Percentiles rank a stretch among this genome's conserved stretches.
Evolutionary conservation across 768 basidiomycete species (phyloP).

Genomic region (Coprinopsis strossmayeri): DNA sequence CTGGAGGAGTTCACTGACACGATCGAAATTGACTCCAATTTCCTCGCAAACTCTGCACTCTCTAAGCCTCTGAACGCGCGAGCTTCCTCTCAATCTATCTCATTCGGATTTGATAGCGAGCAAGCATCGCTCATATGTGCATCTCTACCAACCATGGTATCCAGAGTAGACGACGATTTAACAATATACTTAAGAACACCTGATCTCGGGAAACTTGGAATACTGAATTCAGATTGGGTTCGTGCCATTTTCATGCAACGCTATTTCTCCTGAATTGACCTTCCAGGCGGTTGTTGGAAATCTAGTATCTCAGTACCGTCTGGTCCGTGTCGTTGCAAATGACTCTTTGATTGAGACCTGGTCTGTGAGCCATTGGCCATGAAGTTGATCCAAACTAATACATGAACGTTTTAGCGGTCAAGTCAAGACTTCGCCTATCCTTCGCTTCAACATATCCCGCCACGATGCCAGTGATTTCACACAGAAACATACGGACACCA

Average conservation of each 20-base stretch:
- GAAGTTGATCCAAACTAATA: no score
- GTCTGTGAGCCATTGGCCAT: no score
- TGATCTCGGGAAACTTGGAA: slow-evolving; percentile 61
- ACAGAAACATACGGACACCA: slow-evolving; percentile 12
- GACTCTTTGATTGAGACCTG: slow-evolving; percentile 33
- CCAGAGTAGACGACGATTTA: slow-evolving; percentile 37
- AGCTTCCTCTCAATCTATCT: slow-evolving; percentile 1
- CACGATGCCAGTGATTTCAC: slow-evolving; percentile 19
- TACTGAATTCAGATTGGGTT: slow-evolving; percentile 78
- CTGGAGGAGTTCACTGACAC: slow-evolving; percentile 27
- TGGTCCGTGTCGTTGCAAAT: slow-evolving; percentile 52
- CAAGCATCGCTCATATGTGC: slow-evolving; percentile 18
- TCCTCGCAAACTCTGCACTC: slow-evolving; percentile 47
- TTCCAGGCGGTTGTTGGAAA: slow-evolving; percentile 44
- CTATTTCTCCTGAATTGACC: slow-evolving; percentile 5
- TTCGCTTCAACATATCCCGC: slow-evolving; percentile 47
- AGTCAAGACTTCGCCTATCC: slow-evolving; percentile 38
- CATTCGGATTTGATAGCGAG: slow-evolving; percentile 4
- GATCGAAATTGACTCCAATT: slow-evolving; percentile 69
- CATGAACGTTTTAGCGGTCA: no score
- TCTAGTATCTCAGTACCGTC: slow-evolving; percentile 32
- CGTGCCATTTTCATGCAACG: background rate
- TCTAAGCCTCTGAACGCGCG: slow-evolving; percentile 12
- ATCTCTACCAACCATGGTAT: slow-evolving; percentile 27
- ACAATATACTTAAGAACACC: slow-evolving; percentile 56